These are phyloP conservation scores for Eremothecium cymbalariae DNA, from an alignment of 1,139 yeast genomes.

Conservation along the genomic window DNA sequence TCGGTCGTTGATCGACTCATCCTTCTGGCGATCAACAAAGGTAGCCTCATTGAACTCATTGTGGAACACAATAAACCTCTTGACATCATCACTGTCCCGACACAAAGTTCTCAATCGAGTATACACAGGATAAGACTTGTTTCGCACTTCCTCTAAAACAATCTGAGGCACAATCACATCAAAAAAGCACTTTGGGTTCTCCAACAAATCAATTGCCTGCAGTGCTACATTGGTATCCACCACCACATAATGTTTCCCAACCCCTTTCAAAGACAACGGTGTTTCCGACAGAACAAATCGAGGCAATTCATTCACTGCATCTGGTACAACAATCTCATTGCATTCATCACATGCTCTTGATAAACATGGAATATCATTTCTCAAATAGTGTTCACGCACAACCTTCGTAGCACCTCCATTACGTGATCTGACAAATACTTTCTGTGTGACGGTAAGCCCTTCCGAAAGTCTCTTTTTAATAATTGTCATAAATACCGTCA, in stretches of 20 bases:
- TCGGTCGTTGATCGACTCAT: constrained; percentile 79
- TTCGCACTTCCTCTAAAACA: constrained; percentile 86
- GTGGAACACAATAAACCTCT: constrained; percentile 84
- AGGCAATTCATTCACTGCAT: constrained; percentile 37
- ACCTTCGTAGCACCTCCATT: constrained; percentile 86
- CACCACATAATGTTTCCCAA: constrained; percentile 67
- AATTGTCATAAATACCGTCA: constrained; percentile 4
- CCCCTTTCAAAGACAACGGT: constrained; percentile 33
- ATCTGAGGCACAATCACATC: constrained; percentile 93
- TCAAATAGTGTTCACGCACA: constrained; percentile 86
- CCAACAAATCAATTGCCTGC: constrained; percentile 84
- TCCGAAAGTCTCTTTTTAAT: constrained; percentile 28
- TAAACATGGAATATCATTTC: constrained; percentile 88
- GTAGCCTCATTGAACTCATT: constrained; percentile 81
- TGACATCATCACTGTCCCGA: constrained; percentile 48
- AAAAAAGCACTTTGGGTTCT: constrained; percentile 64
- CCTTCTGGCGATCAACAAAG: constrained; percentile 49
- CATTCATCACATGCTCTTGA: constrained; percentile 65
- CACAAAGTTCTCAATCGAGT: constrained; percentile 73
- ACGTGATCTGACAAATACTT: constrained; percentile 85
- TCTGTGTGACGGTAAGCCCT: constrained; percentile 75
- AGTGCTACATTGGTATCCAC: constrained; percentile 84
- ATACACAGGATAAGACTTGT: constrained; percentile 80
- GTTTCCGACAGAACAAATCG: constrained; percentile 35
- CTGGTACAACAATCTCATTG: constrained; percentile 31